These are phyloP conservation scores for Mycogone perniciosa DNA, from an alignment of 2,329 filamentous ascomycete genomes.

Conservation along the genomic window DNA sequence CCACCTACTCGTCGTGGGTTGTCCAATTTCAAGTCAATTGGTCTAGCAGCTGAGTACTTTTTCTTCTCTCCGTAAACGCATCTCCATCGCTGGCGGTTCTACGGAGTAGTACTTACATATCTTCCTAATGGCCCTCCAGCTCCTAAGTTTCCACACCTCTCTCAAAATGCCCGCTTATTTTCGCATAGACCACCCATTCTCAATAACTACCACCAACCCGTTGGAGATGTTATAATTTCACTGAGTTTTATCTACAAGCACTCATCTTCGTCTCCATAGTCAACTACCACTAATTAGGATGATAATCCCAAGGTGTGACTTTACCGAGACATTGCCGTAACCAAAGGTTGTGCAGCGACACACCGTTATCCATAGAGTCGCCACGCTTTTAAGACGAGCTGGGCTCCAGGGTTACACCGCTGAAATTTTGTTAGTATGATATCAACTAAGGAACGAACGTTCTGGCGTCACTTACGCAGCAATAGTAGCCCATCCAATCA, in stretches of 20 bases:
- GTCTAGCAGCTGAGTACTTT: conserved; percentile 14
- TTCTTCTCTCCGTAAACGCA: conserved; percentile 1
- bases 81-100: no score
- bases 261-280: no score
- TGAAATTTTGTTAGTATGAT: conserved; percentile 25
- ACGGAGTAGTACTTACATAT: no score
- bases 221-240: no score
- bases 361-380: conserved; percentile 3
- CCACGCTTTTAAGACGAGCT: conserved; percentile 34
- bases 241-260: no score
- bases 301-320: not conserved
- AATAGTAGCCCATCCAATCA: conserved; percentile 86
- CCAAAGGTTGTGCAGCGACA: not conserved
- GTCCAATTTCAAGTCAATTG: conserved; percentile 18
- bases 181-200: no score
- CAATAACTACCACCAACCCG: no score
- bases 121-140: no score
- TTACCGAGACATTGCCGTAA: not conserved
- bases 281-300: no score
- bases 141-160: no score
- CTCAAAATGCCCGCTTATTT: no score
- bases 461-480: conserved; percentile 48
- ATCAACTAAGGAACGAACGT: not conserved
- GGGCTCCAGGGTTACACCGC: conserved; percentile 49
- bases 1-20: conserved; percentile 2